phyloP scores from a whole-genome alignment of 306 rosid species.

The Trichosanthes truncata region DNA sequence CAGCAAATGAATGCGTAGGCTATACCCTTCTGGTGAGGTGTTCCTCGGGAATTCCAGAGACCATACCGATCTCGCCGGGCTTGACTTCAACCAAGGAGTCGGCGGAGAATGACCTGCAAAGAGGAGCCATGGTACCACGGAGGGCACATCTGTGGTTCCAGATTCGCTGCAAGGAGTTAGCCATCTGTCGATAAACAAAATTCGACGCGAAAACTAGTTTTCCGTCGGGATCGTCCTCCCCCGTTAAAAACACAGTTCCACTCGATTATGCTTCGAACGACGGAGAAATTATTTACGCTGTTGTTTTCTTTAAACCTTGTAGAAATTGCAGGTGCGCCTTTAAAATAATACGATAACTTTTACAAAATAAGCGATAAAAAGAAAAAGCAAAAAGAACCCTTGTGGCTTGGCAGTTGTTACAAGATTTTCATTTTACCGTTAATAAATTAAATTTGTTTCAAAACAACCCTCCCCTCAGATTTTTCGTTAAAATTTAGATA shows the following conservation, averaged over 20 bases:
- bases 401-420: no score
- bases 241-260: background rate
- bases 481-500: no score
- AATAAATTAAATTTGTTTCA: no score
- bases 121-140: conserved; percentile 29
- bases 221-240: background rate
- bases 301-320: background rate
- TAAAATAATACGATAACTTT: background rate
- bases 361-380: background rate
- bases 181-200: conserved; percentile 37
- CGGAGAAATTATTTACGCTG: background rate
- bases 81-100: conserved; percentile 57
- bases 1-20: background rate
- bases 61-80: conserved; percentile 86
- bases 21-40: conserved; percentile 73
- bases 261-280: background rate
- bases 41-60: conserved; percentile 86
- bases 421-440: no score
- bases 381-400: no score
- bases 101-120: conserved; percentile 41
- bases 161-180: conserved; percentile 50
- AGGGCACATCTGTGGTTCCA: conserved; percentile 37
- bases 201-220: background rate
- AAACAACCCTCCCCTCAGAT: no score
- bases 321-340: background rate